A percentile compares a stretch with the other conserved stretches of the same genome.
Conservation (phyloP, 768 basidiomycete species). For the Termitomyces heimii region DNA sequence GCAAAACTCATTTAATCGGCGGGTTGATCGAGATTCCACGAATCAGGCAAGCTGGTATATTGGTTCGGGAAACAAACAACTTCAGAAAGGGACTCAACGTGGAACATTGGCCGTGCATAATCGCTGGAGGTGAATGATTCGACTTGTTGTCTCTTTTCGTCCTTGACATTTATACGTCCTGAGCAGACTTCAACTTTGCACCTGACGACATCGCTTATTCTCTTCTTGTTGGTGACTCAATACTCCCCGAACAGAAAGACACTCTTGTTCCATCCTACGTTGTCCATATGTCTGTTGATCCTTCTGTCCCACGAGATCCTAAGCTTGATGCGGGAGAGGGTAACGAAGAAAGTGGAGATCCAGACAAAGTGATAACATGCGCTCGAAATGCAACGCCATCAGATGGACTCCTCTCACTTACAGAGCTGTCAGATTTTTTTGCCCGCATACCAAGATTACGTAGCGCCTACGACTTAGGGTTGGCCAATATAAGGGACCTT, state of each 20-base stretch:
- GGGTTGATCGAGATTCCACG: neutral
- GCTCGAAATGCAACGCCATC: conserved; percentile 50
- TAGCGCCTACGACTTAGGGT: conserved; percentile 68
- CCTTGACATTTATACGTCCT: neutral
- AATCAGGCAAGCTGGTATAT: conserved; percentile 70
- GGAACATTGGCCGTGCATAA: conserved; percentile 67
- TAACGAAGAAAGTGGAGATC: conserved; percentile 50
- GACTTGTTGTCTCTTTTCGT: neutral
- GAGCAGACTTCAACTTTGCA: conserved; percentile 82
- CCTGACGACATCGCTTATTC: conserved; percentile 83
- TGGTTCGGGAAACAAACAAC: conserved; percentile 55
- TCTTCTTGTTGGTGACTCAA: conserved; percentile 55
- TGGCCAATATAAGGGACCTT: conserved; percentile 12
- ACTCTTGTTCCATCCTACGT: conserved; percentile 59
- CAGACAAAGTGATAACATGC: conserved; percentile 68
- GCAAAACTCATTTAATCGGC: neutral
- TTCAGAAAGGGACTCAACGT: conserved; percentile 45
- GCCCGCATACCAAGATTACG: conserved; percentile 29
- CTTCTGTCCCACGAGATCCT: conserved; percentile 32
- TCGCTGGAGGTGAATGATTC: conserved; percentile 66
- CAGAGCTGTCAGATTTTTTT: conserved; percentile 51
- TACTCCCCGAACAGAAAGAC: conserved; percentile 50
- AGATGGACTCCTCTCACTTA: conserved; percentile 66
- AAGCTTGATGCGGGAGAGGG: conserved; percentile 30
- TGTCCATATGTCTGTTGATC: conserved; percentile 66